phyloP scores from a whole-genome alignment of 345 rosid species.

The Citrus cavaleriei region DNA sequence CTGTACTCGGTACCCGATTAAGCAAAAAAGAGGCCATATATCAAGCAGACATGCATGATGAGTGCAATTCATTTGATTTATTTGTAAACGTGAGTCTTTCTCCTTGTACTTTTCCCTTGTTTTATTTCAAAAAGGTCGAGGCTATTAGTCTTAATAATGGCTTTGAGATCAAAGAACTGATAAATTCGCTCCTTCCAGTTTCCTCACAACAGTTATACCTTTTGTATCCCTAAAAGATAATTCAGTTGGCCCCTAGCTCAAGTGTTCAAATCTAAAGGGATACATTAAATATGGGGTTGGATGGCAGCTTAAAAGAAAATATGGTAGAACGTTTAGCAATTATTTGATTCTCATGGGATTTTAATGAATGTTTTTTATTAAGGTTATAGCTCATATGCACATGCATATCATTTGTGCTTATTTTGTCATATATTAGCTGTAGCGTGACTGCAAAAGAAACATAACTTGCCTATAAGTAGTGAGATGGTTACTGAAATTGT shows the following conservation, averaged over 20 bases:
- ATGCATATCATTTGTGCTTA: background rate
- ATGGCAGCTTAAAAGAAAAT: too few relatives aligned
- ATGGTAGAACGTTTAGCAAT: background rate
- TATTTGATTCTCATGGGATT: background rate
- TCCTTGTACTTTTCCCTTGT: background rate
- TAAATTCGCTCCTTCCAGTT: background rate
- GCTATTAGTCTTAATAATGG: background rate
- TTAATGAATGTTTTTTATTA: background rate
- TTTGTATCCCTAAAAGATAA: background rate
- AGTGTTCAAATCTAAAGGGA: too few relatives aligned
- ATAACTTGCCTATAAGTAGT: background rate
- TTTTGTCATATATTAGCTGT: background rate
- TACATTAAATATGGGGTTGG: too few relatives aligned
- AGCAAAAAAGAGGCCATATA: constrained; percentile 29
- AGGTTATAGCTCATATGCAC: background rate
- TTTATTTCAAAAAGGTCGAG: background rate
- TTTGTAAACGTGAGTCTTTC: constrained; percentile 46
- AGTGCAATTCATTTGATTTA: constrained; percentile 64
- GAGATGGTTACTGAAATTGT: background rate
- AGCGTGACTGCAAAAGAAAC: background rate
- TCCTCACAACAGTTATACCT: background rate
- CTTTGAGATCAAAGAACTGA: background rate
- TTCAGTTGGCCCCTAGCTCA: too few relatives aligned
- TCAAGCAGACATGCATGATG: constrained; percentile 29
- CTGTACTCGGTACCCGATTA: constrained; percentile 43